Conservation (phyloP, 129 eudicot genomes). For the Pulicaria dysenterica region DNA sequence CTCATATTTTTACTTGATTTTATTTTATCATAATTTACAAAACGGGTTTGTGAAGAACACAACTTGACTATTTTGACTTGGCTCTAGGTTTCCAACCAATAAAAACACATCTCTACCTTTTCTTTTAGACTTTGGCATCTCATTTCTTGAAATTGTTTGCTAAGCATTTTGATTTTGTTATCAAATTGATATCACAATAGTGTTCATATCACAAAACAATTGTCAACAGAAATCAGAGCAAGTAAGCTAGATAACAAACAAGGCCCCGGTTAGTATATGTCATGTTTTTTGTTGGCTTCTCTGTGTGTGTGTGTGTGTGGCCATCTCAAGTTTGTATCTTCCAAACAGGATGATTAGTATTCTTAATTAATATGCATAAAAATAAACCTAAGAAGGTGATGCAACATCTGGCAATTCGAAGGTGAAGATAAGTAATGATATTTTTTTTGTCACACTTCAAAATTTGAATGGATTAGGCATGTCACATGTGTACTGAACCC, state of each 20-base stretch:
- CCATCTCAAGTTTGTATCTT: too few relatives aligned
- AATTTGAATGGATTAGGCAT: too few relatives aligned
- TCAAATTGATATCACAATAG: background rate
- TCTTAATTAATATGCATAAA: too few relatives aligned
- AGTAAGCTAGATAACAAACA: background rate
- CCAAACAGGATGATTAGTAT: too few relatives aligned
- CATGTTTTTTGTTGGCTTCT: background rate
- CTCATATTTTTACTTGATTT: too few relatives aligned
- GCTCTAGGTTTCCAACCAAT: background rate
- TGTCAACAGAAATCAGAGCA: background rate
- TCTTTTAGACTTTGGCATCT: too few relatives aligned
- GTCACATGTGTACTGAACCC: too few relatives aligned
- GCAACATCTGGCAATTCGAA: too few relatives aligned
- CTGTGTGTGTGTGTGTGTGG: too few relatives aligned
- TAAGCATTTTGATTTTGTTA: slow-evolving; percentile 6
- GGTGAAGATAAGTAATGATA: too few relatives aligned
- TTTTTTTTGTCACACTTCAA: background rate
- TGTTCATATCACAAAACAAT: background rate
- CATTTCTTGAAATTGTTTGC: background rate
- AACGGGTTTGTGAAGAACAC: background rate
- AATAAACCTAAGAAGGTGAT: too few relatives aligned
- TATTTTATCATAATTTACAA: background rate
- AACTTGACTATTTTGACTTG: slow-evolving; percentile 7
- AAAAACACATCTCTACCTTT: background rate
- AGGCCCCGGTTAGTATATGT: background rate